Evolutionary conservation across 371 early-diverging fungal genomes (phyloP).

Genomic region (Syncephalis plumigaleata): DNA sequence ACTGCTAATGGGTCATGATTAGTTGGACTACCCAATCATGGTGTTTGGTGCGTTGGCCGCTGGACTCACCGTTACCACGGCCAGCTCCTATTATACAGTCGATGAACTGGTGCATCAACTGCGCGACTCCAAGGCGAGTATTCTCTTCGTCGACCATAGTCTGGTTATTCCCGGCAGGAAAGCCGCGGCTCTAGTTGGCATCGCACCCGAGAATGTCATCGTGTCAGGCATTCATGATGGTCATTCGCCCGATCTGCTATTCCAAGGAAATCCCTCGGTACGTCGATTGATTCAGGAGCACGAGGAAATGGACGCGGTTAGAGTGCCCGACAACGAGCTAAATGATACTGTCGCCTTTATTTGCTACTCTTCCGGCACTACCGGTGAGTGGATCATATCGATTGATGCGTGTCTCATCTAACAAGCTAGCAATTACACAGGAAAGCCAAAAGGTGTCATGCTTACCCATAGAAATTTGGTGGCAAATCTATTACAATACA

Average conservation of each 20-base stretch:
- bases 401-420: background rate
- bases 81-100: slow-evolving; percentile 57
- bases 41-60: slow-evolving; percentile 24
- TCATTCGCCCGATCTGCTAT: slow-evolving; percentile 8
- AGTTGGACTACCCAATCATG: slow-evolving; percentile 22
- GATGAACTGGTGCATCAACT: slow-evolving; percentile 63
- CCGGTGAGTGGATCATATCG: slow-evolving; percentile 25
- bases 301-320: background rate
- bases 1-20: background rate
- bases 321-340: slow-evolving; percentile 7
- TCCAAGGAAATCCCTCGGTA: slow-evolving; percentile 5
- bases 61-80: slow-evolving; percentile 46
- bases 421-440: background rate
- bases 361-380: slow-evolving; percentile 82
- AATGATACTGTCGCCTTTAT: slow-evolving; percentile 43
- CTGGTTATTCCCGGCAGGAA: background rate
- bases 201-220: background rate
- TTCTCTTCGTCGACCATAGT: background rate
- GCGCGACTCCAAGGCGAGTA: slow-evolving; percentile 35
- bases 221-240: background rate
- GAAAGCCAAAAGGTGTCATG: slow-evolving; percentile 34
- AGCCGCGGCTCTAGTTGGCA: slow-evolving; percentile 23
- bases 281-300: slow-evolving; percentile 3
- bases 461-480: slow-evolving; percentile 53
- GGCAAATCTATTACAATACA: slow-evolving; percentile 35